A percentile compares a stretch with the other conserved stretches of the same genome.
Conservation (phyloP, 2,329 filamentous ascomycete species). For the Fusarium abutilonis region DNA sequence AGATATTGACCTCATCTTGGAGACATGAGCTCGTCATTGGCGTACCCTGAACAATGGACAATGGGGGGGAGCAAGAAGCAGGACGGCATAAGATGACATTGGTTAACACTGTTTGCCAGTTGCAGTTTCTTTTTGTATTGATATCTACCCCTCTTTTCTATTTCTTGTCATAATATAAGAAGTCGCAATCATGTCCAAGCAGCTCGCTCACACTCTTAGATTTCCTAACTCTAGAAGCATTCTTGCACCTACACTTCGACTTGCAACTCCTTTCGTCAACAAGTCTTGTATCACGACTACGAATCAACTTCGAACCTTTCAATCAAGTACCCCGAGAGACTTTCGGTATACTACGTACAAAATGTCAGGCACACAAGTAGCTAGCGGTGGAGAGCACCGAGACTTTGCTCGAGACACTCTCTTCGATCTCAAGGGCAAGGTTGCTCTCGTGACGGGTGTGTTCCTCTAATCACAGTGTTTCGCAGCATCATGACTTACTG, state of each 20-base stretch:
- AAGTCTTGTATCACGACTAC: conserved; percentile 1
- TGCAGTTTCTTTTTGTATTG: conserved; percentile 7
- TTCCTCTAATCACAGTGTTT: background rate
- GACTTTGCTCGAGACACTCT: conserved; percentile 52
- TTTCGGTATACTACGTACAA: conserved; percentile 2
- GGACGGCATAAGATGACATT: conserved; percentile 25
- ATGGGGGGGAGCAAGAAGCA: background rate
- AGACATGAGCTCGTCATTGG: conserved; percentile 28
- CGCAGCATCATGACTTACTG: background rate
- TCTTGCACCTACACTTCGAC: conserved; percentile 11
- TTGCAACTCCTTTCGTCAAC: conserved; percentile 1
- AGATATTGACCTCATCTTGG: conserved; percentile 20
- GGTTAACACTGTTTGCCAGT: conserved; percentile 2
- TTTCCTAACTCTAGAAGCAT: conserved; percentile 8
- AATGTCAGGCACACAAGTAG: conserved; percentile 36
- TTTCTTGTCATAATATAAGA: conserved; percentile 11
- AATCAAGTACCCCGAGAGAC: background rate
- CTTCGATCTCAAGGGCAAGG: conserved; percentile 55
- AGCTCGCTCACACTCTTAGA: conserved; percentile 5
- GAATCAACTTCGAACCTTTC: conserved; percentile 14
- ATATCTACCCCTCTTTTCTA: conserved; percentile 14
- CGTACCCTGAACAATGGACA: background rate
- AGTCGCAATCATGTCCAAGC: conserved; percentile 22
- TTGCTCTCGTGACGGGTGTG: conserved; percentile 58
- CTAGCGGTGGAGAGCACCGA: conserved; percentile 38